Evolutionary conservation across 2,329 filamentous ascomycete genomes (phyloP), one percentile per base, ranked within the genome.

Genomic region (Aspergillus sclerotialis): DNA sequence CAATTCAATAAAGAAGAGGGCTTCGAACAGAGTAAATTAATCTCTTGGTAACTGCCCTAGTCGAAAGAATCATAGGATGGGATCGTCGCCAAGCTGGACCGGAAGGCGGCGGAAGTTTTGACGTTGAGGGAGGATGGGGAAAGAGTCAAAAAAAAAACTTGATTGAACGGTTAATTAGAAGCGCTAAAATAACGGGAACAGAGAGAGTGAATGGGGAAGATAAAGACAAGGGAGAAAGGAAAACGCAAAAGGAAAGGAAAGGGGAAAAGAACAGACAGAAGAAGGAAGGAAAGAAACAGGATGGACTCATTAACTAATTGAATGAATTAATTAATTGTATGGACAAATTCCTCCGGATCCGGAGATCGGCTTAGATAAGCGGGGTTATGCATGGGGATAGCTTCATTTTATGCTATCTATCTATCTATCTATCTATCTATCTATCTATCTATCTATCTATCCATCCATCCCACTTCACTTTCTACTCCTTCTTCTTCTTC

Each of bases 401-500:
- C n/a, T n/a, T n/a, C n/a, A n/a, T n/a, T n/a, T n/a, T n/a, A n/a
- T n/a, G n/a, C n/a, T n/a, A n/a, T n/a, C n/a, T n/a, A n/a, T n/a
- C n/a, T n/a, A n/a, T n/a, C n/a, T n/a, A n/a, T n/a, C n/a, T n/a
- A 24, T 8, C 23, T 24, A 24, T 24, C 7, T 24, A 8, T 13
- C 21, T 33, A 16, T 32, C 15, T 15, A 17, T 19, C 9, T 27
- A 7, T 23, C 12, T 26, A 14, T 24, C 9, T n/a, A 5, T 26
- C 23, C 25, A 31, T 28, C 30, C 26, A 23, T 15, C 28, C 28
- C 28, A 16, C 18, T 26, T 30, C 25, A 30, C 29, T 31, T 24
- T 29, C 28, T 25, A 32, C 25, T 39, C 32, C 30, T 35, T 30
- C 33, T 38, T 38, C 30, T 30, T 32, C 23, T 33, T 32, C 21